Base-by-base conservation (phyloP, 768 basidiomycete species). In the Tulasnella sp. region DNA sequence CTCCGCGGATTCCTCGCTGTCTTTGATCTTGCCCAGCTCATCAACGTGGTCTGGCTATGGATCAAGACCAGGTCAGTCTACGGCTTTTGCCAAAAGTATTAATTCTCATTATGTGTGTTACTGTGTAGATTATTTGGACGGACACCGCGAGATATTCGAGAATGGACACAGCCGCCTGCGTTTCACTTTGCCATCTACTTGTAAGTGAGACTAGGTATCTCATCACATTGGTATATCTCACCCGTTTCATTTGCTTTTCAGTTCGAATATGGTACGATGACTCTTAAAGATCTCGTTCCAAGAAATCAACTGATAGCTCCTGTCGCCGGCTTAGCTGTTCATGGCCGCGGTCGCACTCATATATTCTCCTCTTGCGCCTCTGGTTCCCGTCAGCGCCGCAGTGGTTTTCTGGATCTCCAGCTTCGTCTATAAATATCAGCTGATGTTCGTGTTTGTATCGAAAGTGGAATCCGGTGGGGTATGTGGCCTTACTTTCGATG, bases 381-480 rank as follows among this genome's bases (percentile, higher is more conserved):
- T 98, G 29, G 92, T 99, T 15, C 79, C 78, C 8, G 76, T 92
- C 25, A 88, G 87, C 17, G 90, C 83, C 11, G 84, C 84, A 2
- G 68, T 85, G 30, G 90, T 96, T 21, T 87, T 92, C 70, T 97
- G 92, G 88, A 69, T 77, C 63, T 66, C 62, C 41, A 53, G 63
- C 25, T 61, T 63, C 29, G 53, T 52, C 43, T 91, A 93, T 77
- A 99, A 98, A 73, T 98, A 98, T 67, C 87, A 93, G 74, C 75
- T 97, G 51, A 92, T 97, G 83, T 98, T 94, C 70, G 90, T 94
- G 59, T 93, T 79, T 68, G 74, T 90, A 49, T 83, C 92, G 4
- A 83, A 83, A 62, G 87, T 92, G 12, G 96, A 99, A 72, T 89
- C 85, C 53, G 96, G 94, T 60, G 96, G 96, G 30, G 88, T 91